phyloP scores from a whole-genome alignment of 192 early-diverging fungal genomes.

The Podila epigama region DNA sequence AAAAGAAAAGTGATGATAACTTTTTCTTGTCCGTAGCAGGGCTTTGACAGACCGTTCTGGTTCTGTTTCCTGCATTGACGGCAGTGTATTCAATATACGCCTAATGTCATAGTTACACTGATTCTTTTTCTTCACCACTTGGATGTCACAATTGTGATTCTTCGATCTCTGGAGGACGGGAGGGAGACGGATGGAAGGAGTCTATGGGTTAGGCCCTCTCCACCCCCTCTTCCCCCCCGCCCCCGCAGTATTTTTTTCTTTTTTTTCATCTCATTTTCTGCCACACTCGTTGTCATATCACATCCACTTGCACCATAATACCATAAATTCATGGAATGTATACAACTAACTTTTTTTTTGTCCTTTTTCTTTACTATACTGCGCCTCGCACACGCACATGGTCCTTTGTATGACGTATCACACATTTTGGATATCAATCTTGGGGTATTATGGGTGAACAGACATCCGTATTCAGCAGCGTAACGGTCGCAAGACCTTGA shows the following conservation, averaged over 20 bases:
- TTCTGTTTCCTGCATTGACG: conserved; percentile 39
- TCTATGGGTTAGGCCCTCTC: too few relatives aligned
- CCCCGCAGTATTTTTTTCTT: not conserved
- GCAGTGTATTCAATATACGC: conserved; percentile 37
- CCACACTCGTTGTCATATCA: not conserved
- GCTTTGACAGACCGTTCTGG: conserved; percentile 40
- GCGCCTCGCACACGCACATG: conserved; percentile 2
- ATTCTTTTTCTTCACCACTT: conserved; percentile 7
- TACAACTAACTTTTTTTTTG: not conserved
- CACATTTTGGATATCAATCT: not conserved
- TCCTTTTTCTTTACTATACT: not conserved
- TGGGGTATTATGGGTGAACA: conserved; percentile 44
- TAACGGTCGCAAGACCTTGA: conserved; percentile 96
- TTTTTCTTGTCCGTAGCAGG: conserved; percentile 37
- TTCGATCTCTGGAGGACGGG: too few relatives aligned
- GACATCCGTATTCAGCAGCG: conserved; percentile 98
- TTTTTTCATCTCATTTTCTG: not conserved
- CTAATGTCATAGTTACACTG: conserved; percentile 47
- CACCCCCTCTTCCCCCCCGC: too few relatives aligned
- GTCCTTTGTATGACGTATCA: not conserved
- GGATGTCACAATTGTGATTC: not conserved
- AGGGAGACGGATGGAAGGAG: too few relatives aligned
- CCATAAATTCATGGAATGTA: too few relatives aligned
- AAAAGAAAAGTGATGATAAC: conserved; percentile 39
- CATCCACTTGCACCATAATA: too few relatives aligned